These are phyloP conservation scores for Lachnellula hyalina DNA, from an alignment of 2,329 filamentous ascomycete species.

Conservation along the genomic window DNA sequence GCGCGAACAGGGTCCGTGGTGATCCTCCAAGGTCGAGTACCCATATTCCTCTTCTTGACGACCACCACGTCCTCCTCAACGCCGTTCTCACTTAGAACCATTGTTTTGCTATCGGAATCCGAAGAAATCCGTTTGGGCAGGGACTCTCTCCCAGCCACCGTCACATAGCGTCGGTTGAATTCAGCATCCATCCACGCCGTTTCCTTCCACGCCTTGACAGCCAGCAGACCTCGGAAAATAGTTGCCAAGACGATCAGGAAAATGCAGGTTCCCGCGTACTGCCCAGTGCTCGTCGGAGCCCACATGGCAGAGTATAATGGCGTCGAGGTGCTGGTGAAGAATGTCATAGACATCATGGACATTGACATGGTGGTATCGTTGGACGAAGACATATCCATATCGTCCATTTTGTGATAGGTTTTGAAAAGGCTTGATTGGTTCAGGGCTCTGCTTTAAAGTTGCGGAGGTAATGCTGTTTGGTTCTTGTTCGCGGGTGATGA, in stretches of 20 bases:
- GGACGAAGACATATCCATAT: constrained; percentile 24
- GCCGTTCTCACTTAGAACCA: constrained; percentile 67
- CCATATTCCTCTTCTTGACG: constrained; percentile 51
- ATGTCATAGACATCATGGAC: constrained; percentile 50
- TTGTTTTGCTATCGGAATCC: constrained; percentile 53
- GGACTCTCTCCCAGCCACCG: constrained; percentile 56
- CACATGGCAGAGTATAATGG: constrained; percentile 64
- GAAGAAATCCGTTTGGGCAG: constrained; percentile 31
- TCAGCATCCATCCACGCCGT: constrained; percentile 64
- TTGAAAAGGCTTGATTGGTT: neutral
- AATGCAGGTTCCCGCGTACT: constrained; percentile 86
- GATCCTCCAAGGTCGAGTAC: constrained; percentile 69
- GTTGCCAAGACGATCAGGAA: constrained; percentile 77
- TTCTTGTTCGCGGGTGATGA: neutral
- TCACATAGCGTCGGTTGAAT: constrained; percentile 69
- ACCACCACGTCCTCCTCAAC: constrained; percentile 76
- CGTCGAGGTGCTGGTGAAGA: constrained; percentile 59
- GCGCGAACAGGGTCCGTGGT: constrained; percentile 74
- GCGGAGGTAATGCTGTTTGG: neutral
- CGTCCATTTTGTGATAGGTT: constrained; percentile 2
- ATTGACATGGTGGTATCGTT: constrained; percentile 45
- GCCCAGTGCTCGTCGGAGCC: constrained; percentile 64
- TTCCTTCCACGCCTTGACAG: constrained; percentile 61
- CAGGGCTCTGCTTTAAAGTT: constrained; percentile 10
- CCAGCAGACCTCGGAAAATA: constrained; percentile 65